Evolutionary conservation across 805 yeast genomes (phyloP).

Genomic region (Yarrowia porcina): DNA sequence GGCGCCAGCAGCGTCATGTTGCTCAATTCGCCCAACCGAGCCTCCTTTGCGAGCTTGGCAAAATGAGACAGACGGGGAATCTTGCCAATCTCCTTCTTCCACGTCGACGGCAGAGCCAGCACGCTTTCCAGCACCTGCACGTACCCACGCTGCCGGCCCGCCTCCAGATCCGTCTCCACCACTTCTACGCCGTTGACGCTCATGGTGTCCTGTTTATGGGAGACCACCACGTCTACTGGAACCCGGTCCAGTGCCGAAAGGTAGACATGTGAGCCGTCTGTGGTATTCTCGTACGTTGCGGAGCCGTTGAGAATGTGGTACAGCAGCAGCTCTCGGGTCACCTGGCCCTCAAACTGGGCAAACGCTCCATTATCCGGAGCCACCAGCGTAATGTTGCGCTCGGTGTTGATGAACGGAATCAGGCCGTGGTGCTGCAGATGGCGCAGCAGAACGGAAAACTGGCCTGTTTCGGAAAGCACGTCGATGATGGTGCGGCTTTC

Average conservation of each 20-base stretch:
- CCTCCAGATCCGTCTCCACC: constrained; percentile 54
- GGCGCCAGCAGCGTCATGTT: constrained; percentile 20
- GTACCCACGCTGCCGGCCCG: constrained; percentile 60
- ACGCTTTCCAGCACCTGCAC: constrained; percentile 50
- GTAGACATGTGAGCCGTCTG: constrained; percentile 28
- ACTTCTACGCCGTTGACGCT: constrained; percentile 40
- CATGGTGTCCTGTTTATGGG: background rate
- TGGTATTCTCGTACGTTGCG: constrained; percentile 32
- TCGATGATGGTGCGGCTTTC: constrained; percentile 49
- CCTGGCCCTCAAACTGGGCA: constrained; percentile 32
- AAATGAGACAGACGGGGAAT: background rate
- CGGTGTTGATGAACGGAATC: constrained; percentile 56
- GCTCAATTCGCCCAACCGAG: background rate
- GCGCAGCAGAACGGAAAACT: constrained; percentile 62
- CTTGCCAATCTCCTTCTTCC: constrained; percentile 1
- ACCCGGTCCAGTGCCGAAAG: background rate
- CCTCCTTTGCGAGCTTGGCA: background rate
- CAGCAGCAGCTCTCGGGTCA: constrained; percentile 32
- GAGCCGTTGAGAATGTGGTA: constrained; percentile 42
- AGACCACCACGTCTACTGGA: background rate
- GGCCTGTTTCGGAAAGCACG: constrained; percentile 61
- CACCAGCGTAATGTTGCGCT: constrained; percentile 64
- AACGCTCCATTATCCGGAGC: constrained; percentile 85
- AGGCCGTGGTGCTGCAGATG: constrained; percentile 60
- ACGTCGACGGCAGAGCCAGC: background rate